Evolutionary conservation across 1,139 yeast species (phyloP), one percentile per base, ranked within the genome.

Genomic region (Yamadazyma sp.): DNA sequence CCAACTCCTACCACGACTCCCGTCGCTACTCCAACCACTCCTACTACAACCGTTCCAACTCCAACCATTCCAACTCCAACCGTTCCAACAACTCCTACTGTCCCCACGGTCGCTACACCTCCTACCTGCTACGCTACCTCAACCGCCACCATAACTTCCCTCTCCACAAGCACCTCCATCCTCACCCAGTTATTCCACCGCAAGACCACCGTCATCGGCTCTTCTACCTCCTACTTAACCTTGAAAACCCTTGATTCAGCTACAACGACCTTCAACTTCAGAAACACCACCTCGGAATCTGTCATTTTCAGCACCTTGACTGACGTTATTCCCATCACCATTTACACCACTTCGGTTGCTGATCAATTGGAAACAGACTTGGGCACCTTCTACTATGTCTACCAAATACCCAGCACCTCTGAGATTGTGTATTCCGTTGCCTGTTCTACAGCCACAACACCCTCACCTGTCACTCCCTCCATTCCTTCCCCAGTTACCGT

Each of bases 351-450:
- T 3, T 12, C 34, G 2, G 39, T 43, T n/a, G 17, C 14, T 11
- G 41, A 41, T 23, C 3, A 23, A 2, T 6, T 43, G 9, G 36
- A 34, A 3, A 39, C 44, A 3, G 16, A 25, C 3, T 21, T 37
- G 13, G 22, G 23, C n/a, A 42, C 42, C 3, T 41, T 16, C 24
- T 42, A 24, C 33, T 42, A 44, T 26, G 27, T 45, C 12, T 34
- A 21, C 21, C 32, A 29, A 6, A 14, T 3, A 9, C 14, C 6
- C 20, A 7, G 11, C 20, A 27, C 29, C 12, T 4, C 15, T 6
- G 9, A 15, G 15, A 14, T 8, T 5, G 14, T 16, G 7, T 12
- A 7, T 4, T 4, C 15, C 9, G 28, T 25, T 12, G 15, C 5
- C 3, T 25, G 28, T 12, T 14, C 33, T 28, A 20, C 31, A 17